Conservation (phyloP, 768 basidiomycete species). For the Boletus patriciae region DNA sequence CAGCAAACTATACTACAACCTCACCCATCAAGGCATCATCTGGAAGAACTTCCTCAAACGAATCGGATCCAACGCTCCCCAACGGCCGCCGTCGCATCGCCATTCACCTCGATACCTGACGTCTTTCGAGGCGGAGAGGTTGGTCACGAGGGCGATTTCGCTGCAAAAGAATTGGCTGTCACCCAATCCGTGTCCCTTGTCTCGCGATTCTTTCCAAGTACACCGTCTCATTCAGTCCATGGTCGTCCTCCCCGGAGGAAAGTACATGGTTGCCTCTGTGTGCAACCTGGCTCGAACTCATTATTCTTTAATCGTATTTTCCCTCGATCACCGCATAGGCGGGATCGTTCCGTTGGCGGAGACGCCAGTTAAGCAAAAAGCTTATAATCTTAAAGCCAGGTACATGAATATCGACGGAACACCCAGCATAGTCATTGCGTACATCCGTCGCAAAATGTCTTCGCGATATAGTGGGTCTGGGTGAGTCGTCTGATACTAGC, state of each 20-base stretch:
- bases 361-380: constrained; percentile 48
- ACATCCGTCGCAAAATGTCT: constrained; percentile 40
- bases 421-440: constrained; percentile 58
- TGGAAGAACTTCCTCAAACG: constrained; percentile 63
- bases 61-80: constrained; percentile 58
- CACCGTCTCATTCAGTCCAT: constrained; percentile 49
- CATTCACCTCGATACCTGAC: constrained; percentile 38
- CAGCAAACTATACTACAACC: constrained; percentile 55
- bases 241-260: constrained; percentile 63
- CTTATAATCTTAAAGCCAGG: constrained; percentile 58
- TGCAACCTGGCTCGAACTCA: constrained; percentile 43
- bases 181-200: constrained; percentile 35
- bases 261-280: constrained; percentile 63
- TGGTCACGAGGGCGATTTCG: constrained; percentile 60
- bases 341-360: constrained; percentile 48
- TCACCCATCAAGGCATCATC: constrained; percentile 66
- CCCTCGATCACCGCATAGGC: constrained; percentile 53
- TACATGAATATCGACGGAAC: constrained; percentile 49
- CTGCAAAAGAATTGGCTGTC: constrained; percentile 60
- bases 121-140: constrained; percentile 48
- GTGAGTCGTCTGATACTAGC: constrained; percentile 8
- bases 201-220: constrained; percentile 26
- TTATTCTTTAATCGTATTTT: constrained; percentile 54
- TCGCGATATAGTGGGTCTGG: constrained; percentile 16
- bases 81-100: constrained; percentile 57